Percentiles rank a stretch among this genome's conserved stretches.
phyloP scores from a whole-genome alignment of 2,329 filamentous ascomycete species.

The Cordyceps sp. region DNA sequence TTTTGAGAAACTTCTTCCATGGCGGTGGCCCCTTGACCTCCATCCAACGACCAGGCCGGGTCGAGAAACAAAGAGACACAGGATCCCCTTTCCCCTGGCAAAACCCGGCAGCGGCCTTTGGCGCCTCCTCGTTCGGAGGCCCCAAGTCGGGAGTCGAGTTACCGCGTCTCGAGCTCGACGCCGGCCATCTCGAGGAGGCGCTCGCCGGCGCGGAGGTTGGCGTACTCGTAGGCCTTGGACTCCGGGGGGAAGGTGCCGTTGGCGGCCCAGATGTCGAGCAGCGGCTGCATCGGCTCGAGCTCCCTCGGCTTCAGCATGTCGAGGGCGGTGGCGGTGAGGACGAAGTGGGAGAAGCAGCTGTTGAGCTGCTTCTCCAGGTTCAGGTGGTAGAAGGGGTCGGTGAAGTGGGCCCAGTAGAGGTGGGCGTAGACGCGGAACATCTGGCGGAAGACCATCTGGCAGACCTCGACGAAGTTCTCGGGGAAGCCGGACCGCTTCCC shows the following conservation, averaged over 20 bases:
- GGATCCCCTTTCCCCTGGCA: no score
- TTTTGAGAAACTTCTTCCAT: no score
- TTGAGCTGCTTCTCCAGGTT: constrained; percentile 70
- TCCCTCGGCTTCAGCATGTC: constrained; percentile 79
- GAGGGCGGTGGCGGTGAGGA: constrained; percentile 63
- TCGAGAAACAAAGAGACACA: no score
- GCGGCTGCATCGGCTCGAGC: constrained; percentile 85
- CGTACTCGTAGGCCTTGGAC: constrained; percentile 49
- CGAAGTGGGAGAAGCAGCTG: constrained; percentile 76
- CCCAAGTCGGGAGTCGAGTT: neutral
- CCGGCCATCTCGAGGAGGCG: constrained; percentile 34
- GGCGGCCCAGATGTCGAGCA: constrained; percentile 82
- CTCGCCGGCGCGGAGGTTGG: constrained; percentile 44
- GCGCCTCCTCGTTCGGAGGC: no score
- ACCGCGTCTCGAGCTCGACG: constrained; percentile 10
- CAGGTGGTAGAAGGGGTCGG: constrained; percentile 69
- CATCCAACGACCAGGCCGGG: no score
- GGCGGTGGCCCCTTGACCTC: no score
- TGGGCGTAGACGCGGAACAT: constrained; percentile 99
- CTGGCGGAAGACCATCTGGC: constrained; percentile 88
- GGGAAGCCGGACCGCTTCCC: constrained; percentile 91
- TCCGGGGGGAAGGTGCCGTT: constrained; percentile 76
- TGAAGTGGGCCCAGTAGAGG: constrained; percentile 92
- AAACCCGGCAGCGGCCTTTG: no score
- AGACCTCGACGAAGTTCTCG: constrained; percentile 72